Evolutionary conservation across 1,139 yeast species (phyloP).

Genomic region (Diutina mesorugosa): DNA sequence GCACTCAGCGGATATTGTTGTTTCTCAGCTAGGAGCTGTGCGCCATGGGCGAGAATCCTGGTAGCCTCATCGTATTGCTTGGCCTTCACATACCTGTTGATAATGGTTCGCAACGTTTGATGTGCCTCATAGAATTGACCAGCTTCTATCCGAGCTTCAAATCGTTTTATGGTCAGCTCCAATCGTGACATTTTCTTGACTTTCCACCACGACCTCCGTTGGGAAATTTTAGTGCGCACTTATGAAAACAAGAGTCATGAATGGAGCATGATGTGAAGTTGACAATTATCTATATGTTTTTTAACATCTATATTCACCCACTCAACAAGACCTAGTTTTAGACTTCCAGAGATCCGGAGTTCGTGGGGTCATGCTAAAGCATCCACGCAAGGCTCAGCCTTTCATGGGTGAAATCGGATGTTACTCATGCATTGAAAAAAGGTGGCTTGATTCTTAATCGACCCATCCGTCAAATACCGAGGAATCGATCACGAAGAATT

Average conservation of each 20-base stretch:
- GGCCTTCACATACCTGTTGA: slow-evolving; percentile 66
- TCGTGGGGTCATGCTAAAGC: neutral
- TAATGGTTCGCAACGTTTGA: slow-evolving; percentile 81
- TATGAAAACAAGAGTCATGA: too few species aligned
- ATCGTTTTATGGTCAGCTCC: slow-evolving; percentile 46
- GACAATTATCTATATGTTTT: too few species aligned
- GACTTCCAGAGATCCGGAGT: neutral
- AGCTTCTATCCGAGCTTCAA: slow-evolving; percentile 53
- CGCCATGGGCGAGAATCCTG: slow-evolving; percentile 59
- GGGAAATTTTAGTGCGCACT: neutral
- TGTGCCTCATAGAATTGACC: slow-evolving; percentile 91
- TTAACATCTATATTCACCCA: too few species aligned
- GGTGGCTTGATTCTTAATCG: neutral
- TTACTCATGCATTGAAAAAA: neutral
- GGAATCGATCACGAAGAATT: neutral
- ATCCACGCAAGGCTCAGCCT: neutral
- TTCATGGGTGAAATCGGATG: neutral
- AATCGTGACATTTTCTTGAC: neutral
- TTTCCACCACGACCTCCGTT: neutral
- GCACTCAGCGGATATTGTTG: slow-evolving; percentile 70
- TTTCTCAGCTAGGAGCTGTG: slow-evolving; percentile 53
- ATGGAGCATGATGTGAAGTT: too few species aligned
- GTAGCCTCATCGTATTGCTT: slow-evolving; percentile 59
- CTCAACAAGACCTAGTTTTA: too few species aligned
- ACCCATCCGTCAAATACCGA: neutral